Evolutionary conservation across 352 stramenopile species (phyloP).

Genomic region (Elongisporangium senticosum): DNA sequence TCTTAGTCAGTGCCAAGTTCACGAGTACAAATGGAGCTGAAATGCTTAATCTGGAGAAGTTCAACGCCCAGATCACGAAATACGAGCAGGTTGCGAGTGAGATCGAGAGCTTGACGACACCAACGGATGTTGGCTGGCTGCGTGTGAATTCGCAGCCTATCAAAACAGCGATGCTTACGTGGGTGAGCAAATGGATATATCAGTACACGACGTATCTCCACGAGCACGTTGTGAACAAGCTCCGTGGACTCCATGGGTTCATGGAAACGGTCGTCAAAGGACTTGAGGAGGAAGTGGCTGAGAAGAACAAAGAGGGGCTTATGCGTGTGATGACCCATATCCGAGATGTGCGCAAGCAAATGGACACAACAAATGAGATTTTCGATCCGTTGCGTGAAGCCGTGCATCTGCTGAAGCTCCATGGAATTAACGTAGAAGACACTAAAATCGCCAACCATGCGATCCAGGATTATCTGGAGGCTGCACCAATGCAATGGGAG

Average conservation of each 20-base stretch:
- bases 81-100: conserved; percentile 93
- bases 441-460: conserved; percentile 78
- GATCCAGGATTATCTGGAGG: conserved; percentile 92
- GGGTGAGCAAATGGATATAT: conserved; percentile 96
- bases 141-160: conserved; percentile 96
- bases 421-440: conserved; percentile 91
- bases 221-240: conserved; percentile 87
- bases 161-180: conserved; percentile 94
- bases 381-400: conserved; percentile 93
- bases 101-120: conserved; percentile 86
- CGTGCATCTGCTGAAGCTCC: conserved; percentile 92
- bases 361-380: conserved; percentile 90
- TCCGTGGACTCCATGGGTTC: conserved; percentile 87
- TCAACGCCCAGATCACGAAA: conserved; percentile 94
- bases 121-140: conserved; percentile 95
- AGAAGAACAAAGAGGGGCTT: conserved; percentile 93
- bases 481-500: conserved; percentile 95
- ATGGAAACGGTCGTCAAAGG: conserved; percentile 91
- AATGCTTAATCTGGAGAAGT: conserved; percentile 92
- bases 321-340: conserved; percentile 97
- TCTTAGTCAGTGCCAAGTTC: conserved; percentile 72
- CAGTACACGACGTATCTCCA: conserved; percentile 94
- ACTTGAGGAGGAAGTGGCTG: conserved; percentile 86
- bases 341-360: conserved; percentile 91
- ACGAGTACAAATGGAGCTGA: conserved; percentile 72